Evolutionary conservation across 139 green algal genomes (phyloP), one percentile per base, ranked within the genome.

Genomic region (Chlamydomonas sp.): DNA sequence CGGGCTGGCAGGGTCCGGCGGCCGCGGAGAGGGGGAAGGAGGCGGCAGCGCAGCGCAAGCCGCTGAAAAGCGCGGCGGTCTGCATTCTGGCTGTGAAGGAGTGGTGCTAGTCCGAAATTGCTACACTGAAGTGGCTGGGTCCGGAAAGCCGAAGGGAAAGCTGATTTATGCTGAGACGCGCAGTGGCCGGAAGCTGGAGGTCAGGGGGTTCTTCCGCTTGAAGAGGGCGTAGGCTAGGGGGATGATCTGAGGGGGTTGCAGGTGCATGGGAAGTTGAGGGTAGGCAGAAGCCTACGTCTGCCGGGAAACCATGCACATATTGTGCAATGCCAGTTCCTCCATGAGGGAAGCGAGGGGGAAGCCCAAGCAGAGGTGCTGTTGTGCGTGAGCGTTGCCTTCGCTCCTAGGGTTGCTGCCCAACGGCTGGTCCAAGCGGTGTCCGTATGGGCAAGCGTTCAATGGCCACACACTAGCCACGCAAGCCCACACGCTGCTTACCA

Each of bases 201-300:
- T 62, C 16, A 85, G 69, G 49, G 90, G 86, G 12, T 77, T 84
- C 71, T 91, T 91, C 6, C 81, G 77, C 85, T 91, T 93, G 17
- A 93, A 60, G 10, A 93, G 79, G 20, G 85, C 88, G 82, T 93
- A 93, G 1, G 85, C 85, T 2, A 93, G 85, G 0, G 90, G 90
- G 16, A 93, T 59, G 5, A 93, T 80, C 90, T 93, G 86, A 49
- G 64, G 63, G 9, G 60, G 80, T 16, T 60, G 68, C 57, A 61
- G 59, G 15, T 17, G 79, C 79, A 75, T 49, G 31, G 31, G 58
- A 75, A 12, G 63, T 63, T 20, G 58, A 61, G n/a, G 57, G 78
- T 1, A 61, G 20, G 15, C 67, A 12, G 66, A 63, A 66, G 17
- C 12, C 12, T 61, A 58, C n/a, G 17, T 77, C 14, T 58, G 72